Conservation (phyloP, 1,284 basidiomycete species). For the Macrocystidia cucumis region DNA sequence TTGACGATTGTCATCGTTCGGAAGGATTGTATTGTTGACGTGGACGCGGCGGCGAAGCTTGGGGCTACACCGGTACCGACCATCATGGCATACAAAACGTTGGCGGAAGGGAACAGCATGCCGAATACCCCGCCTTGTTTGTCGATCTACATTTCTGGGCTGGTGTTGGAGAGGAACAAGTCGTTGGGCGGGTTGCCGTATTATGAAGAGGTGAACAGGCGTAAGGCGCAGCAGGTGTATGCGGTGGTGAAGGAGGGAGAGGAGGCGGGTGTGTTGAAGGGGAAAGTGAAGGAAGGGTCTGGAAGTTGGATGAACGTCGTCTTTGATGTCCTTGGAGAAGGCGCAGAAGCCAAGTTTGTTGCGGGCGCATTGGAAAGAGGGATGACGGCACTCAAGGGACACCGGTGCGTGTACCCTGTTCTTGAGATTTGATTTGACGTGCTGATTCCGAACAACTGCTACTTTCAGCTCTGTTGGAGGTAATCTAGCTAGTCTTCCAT, state of each 20-base stretch:
- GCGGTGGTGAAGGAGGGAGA: constrained; percentile 64
- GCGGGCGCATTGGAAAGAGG: constrained; percentile 70
- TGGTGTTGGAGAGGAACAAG: constrained; percentile 76
- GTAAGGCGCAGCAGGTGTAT: constrained; percentile 76
- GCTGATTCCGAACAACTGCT: background rate
- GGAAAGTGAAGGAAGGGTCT: constrained; percentile 65
- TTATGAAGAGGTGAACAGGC: constrained; percentile 60
- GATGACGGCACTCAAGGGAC: constrained; percentile 86
- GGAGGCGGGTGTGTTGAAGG: constrained; percentile 55
- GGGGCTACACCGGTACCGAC: constrained; percentile 74
- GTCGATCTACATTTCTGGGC: constrained; percentile 85
- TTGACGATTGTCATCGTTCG: constrained; percentile 91
- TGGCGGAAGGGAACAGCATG: constrained; percentile 75
- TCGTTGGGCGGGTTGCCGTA: constrained; percentile 66
- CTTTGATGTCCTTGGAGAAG: constrained; percentile 69
- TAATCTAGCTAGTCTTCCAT: constrained; percentile 21
- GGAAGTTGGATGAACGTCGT: constrained; percentile 93
- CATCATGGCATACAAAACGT: constrained; percentile 81
- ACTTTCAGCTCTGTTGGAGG: constrained; percentile 65
- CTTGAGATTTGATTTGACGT: background rate
- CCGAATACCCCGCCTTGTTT: constrained; percentile 97
- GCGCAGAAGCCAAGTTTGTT: constrained; percentile 67
- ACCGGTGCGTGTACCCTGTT: constrained; percentile 54
- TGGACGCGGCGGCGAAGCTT: constrained; percentile 70
- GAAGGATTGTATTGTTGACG: constrained; percentile 86